phyloP scores from a whole-genome alignment of 768 basidiomycete species.

The Mycena galericulata region DNA sequence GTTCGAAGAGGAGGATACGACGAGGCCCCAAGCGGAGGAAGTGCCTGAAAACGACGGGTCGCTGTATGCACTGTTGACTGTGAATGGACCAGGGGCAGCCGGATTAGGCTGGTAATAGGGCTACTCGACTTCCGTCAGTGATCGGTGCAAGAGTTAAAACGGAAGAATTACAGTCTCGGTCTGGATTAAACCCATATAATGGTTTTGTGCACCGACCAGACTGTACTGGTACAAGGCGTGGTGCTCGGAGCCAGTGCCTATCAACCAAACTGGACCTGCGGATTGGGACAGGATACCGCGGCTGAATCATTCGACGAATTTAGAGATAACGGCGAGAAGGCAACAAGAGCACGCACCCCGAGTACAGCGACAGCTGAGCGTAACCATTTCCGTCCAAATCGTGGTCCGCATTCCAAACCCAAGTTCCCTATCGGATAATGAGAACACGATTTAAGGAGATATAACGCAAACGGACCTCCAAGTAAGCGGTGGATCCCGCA shows the following conservation, averaged over 20 bases:
- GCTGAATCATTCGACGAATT: too few relatives aligned
- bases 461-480: conserved; percentile 60
- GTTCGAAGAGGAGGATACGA: conserved; percentile 62
- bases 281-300: conserved; percentile 83
- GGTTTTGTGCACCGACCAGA: conserved; percentile 69
- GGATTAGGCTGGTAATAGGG: conserved; percentile 80
- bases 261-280: conserved; percentile 82
- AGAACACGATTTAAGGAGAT: not conserved
- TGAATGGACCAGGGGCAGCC: conserved; percentile 68
- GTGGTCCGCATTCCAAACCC: conserved; percentile 86
- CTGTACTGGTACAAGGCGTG: conserved; percentile 78
- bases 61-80: conserved; percentile 53
- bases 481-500: conserved; percentile 62
- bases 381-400: conserved; percentile 71
- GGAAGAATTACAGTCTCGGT: conserved; percentile 68
- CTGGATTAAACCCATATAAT: conserved; percentile 81
- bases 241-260: conserved; percentile 78
- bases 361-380: conserved; percentile 67
- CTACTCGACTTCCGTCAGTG: conserved; percentile 45
- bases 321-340: too few relatives aligned
- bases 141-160: not conserved
- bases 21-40: conserved; percentile 68
- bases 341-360: too few relatives aligned
- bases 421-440: conserved; percentile 62
- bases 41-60: conserved; percentile 63